Base-by-base conservation (phyloP, 2,329 filamentous ascomycete genomes). In the Paecilomyces formosus region DNA sequence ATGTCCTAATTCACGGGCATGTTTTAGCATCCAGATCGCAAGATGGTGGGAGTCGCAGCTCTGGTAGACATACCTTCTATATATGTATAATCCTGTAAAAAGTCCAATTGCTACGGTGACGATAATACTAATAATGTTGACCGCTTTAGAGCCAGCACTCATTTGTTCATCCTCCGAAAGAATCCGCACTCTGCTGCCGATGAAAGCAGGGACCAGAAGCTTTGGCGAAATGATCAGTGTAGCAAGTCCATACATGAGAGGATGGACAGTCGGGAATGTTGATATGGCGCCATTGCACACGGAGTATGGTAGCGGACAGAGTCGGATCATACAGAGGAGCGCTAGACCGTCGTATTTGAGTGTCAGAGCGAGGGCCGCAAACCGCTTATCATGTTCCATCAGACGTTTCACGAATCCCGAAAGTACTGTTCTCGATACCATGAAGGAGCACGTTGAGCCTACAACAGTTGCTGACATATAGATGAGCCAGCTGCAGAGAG, bases 211-310 rank as follows among this genome's bases (percentile, higher is more conserved):
- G 55, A 99, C 86, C 60, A 97, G 80, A 18, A 99, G 80, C 70
- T 97, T 99, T 6, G 94, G 94, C 13, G 83, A 85, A 11, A 92
- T 87, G 15, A 93, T 78, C 2, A 90, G 87, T 0, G 93, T 97
- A 5, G 94, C 93, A 53, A 92, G 72, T 31, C 87, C 87, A 76
- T 95, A 97, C 53, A 84, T 84, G 60, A 82, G 72, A 49, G 89
- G 89, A 24, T 87, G 83, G 33, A 99, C 90, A 31, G 89, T 96
- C 2, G 92, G 92, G 61, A 99, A 92, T 1, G 94, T 97, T 30
- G 91, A 91, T 57, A 99, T 85, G 61, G 96, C 96, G 55, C 92
- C 94, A 71, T 99, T 99, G 70, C 89, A 92, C 65, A 97, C 79
- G 56, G 89, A 94, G 73, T 96, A 99, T 13, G 94, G 94, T 60